These are phyloP conservation scores for Geum urbanum DNA, from an alignment of 306 rosid genomes.

Conservation along the genomic window DNA sequence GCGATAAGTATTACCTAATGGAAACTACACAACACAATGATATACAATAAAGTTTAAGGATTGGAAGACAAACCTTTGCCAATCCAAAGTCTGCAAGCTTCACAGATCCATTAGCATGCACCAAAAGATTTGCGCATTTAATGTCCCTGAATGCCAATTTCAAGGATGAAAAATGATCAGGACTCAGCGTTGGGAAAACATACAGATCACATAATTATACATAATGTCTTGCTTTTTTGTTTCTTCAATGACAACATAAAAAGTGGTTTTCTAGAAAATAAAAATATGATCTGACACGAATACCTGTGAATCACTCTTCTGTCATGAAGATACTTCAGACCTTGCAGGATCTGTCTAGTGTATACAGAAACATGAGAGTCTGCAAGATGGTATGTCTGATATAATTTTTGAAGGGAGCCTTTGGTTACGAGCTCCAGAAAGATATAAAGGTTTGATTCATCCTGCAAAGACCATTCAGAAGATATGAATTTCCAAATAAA, in stretches of 20 bases:
- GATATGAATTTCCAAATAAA: constrained; percentile 2
- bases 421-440: constrained; percentile 84
- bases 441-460: constrained; percentile 70
- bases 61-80: constrained; percentile 68
- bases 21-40: constrained; percentile 14
- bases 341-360: constrained; percentile 81
- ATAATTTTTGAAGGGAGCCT: constrained; percentile 79
- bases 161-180: not conserved
- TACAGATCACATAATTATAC: constrained; percentile 5
- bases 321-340: constrained; percentile 94
- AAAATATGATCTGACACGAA: not conserved
- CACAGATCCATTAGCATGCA: constrained; percentile 85
- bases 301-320: constrained; percentile 87
- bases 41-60: constrained; percentile 10
- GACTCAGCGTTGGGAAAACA: not conserved
- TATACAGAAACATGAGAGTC: constrained; percentile 86
- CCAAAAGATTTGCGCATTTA: constrained; percentile 94
- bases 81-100: constrained; percentile 98
- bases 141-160: constrained; percentile 61
- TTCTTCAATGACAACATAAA: too few relatives aligned
- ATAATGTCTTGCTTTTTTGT: not conserved
- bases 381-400: constrained; percentile 50
- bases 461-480: constrained; percentile 48
- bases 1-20: constrained; percentile 7
- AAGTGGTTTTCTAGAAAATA: too few relatives aligned